Conservation (phyloP, 768 basidiomycete genomes). For the Kwoniella sp. region DNA sequence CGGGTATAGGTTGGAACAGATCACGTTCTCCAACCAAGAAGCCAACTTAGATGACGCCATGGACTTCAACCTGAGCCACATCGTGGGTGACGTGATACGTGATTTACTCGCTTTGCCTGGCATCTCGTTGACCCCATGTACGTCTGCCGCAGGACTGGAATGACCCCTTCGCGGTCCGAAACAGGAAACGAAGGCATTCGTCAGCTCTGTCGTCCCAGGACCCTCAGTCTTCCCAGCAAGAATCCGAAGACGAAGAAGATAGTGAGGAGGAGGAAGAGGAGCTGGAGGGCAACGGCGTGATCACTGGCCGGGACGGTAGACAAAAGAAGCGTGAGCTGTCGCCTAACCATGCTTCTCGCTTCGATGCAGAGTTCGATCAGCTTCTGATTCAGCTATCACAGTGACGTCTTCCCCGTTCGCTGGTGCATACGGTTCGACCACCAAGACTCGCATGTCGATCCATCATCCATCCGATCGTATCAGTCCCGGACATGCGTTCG, state of each 20-base stretch:
- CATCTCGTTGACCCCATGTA: too few relatives aligned
- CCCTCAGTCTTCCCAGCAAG: slow-evolving; percentile 23
- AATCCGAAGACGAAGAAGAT: slow-evolving; percentile 18
- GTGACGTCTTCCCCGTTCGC: slow-evolving; percentile 4
- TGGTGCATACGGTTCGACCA: slow-evolving; percentile 2
- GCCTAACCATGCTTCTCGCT: background rate
- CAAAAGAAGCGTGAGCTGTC: slow-evolving; percentile 14
- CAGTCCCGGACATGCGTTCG: slow-evolving; percentile 1
- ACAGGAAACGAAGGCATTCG: background rate
- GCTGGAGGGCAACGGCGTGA: slow-evolving; percentile 16
- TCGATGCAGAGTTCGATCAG: background rate
- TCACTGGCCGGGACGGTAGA: slow-evolving; percentile 5
- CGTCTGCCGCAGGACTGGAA: slow-evolving; percentile 35
- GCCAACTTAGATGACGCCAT: slow-evolving; percentile 24
- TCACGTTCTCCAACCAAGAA: slow-evolving; percentile 37
- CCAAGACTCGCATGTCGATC: slow-evolving; percentile 22
- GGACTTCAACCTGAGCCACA: slow-evolving; percentile 24
- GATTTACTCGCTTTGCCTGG: too few relatives aligned
- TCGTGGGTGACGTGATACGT: slow-evolving; percentile 35
- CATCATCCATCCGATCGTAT: slow-evolving; percentile 31
- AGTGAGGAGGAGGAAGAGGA: slow-evolving; percentile 27
- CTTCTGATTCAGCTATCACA: background rate
- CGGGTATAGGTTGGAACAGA: slow-evolving; percentile 37
- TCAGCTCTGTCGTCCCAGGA: background rate
- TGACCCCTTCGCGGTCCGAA: slow-evolving; percentile 25